Conservation (phyloP, 2,329 filamentous ascomycete species). For the Furcasterigmium sp. region DNA sequence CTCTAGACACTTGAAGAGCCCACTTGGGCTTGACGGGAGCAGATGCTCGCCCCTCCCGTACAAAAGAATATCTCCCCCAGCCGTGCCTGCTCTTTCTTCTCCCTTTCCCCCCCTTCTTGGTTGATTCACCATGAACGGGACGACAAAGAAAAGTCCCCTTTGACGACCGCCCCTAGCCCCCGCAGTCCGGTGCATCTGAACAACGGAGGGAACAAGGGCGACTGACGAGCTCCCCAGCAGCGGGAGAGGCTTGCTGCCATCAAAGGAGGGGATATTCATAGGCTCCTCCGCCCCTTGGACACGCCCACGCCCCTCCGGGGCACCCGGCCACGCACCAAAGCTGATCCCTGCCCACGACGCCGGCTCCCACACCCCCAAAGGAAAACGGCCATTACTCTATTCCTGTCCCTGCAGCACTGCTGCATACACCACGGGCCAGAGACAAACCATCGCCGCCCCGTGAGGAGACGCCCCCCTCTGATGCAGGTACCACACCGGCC, state of each 20-base stretch:
- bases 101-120: neutral
- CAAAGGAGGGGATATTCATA: conserved; percentile 2
- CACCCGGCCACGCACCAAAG: neutral
- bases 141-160: conserved; percentile 3
- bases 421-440: conserved; percentile 1
- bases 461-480: neutral
- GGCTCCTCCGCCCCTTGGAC: neutral
- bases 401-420: conserved; percentile 1
- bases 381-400: conserved; percentile 2
- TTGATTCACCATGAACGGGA: conserved; percentile 5
- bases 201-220: neutral
- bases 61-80: conserved; percentile 2
- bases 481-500: conserved; percentile 1
- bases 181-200: conserved; percentile 1
- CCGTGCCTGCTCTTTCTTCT: conserved; percentile 1
- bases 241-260: neutral
- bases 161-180: conserved; percentile 1
- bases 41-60: conserved; percentile 3
- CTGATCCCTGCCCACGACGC: conserved; percentile 1
- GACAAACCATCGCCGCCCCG: conserved; percentile 1
- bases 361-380: neutral
- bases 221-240: neutral
- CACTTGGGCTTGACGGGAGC: no score
- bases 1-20: no score
- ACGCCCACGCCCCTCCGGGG: conserved; percentile 1